phyloP scores from a whole-genome alignment of 1,284 basidiomycete species.

The Tylopilus microsporus region DNA sequence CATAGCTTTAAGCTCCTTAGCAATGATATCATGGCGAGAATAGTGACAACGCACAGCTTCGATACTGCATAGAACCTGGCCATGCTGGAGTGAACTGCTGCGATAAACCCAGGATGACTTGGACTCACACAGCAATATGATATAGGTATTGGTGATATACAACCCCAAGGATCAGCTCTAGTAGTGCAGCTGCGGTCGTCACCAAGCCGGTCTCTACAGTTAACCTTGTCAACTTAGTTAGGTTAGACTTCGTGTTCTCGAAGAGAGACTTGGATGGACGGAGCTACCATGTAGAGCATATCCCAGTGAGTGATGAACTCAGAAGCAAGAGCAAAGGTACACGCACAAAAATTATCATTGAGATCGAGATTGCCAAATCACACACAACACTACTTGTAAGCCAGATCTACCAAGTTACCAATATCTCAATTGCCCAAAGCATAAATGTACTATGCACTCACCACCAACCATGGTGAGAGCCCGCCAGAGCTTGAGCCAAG shows the following conservation, averaged over 20 bases:
- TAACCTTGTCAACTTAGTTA: conserved; percentile 20
- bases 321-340: neutral
- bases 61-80: conserved; percentile 23
- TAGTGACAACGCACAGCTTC: conserved; percentile 19
- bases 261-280: conserved; percentile 9
- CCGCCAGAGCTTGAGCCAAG: neutral
- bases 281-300: conserved; percentile 12
- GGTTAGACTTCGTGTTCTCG: neutral
- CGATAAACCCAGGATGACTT: no score
- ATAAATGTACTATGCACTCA: neutral
- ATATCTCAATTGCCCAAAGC: neutral
- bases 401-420: conserved; percentile 18
- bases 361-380: conserved; percentile 20
- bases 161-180: conserved; percentile 19
- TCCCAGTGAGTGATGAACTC: neutral
- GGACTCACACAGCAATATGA: conserved; percentile 24
- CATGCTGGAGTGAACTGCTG: neutral
- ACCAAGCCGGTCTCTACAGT: conserved; percentile 27
- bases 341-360: conserved; percentile 20
- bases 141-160: neutral
- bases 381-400: conserved; percentile 22
- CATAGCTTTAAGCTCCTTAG: conserved; percentile 14
- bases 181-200: conserved; percentile 17
- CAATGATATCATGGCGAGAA: fast-evolving
- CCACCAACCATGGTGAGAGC: conserved; percentile 8